Evolutionary conservation across 2,329 filamentous ascomycete genomes (phyloP).

Genomic region (Colletotrichum brevisporum): DNA sequence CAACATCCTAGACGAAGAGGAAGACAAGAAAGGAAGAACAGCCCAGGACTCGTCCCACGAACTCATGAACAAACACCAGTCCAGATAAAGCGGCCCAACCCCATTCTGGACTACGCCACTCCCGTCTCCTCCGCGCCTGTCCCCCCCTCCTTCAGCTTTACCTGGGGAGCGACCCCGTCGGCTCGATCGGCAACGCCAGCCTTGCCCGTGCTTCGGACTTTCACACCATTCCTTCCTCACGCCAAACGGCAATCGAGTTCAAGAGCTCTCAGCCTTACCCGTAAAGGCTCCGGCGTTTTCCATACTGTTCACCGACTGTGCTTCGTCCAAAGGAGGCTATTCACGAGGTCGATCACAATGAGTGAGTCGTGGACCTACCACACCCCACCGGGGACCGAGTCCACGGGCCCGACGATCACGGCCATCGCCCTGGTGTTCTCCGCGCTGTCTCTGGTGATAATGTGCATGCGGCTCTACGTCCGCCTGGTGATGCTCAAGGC

Average conservation of each 20-base stretch:
- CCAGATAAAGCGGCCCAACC: slow-evolving; percentile 29
- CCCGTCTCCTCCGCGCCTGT: slow-evolving; percentile 17
- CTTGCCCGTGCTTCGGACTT: background rate
- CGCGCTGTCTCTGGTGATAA: slow-evolving; percentile 47
- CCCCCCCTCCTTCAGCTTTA: background rate
- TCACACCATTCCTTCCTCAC: background rate
- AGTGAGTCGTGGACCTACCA: slow-evolving; percentile 53
- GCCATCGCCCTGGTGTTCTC: slow-evolving; percentile 49
- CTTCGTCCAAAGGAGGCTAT: background rate
- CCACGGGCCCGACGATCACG: slow-evolving; percentile 50
- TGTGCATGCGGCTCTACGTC: slow-evolving; percentile 53
- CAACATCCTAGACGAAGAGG: background rate
- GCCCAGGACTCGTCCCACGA: background rate
- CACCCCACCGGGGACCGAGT: slow-evolving; percentile 49
- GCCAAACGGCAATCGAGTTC: background rate
- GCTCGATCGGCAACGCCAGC: slow-evolving; percentile 25
- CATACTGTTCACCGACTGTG: background rate
- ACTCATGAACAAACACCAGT: slow-evolving; percentile 23
- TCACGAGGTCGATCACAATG: slow-evolving; percentile 12
- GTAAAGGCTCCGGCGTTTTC: background rate
- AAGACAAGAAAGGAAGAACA: background rate
- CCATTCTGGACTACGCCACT: slow-evolving; percentile 26
- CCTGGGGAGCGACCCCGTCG: slow-evolving; percentile 3
- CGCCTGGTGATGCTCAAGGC: slow-evolving; percentile 52
- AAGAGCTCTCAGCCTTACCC: slow-evolving; percentile 13